Evolutionary conservation across 768 basidiomycete species (phyloP).

Genomic region (Artomyces pyxidatus): DNA sequence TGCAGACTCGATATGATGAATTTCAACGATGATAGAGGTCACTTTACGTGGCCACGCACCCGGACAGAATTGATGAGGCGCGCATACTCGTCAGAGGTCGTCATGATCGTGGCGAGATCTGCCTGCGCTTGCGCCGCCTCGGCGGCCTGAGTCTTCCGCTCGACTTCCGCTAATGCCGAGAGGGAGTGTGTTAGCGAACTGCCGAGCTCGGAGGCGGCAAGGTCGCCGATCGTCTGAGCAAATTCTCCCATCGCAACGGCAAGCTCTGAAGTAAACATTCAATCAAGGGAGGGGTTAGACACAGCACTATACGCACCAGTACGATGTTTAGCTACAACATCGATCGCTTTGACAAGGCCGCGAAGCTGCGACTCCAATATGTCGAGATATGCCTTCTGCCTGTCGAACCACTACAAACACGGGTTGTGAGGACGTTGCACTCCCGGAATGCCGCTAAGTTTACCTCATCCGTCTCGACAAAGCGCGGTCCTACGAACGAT

Average conservation of each 20-base stretch:
- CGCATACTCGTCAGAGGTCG: slow-evolving; percentile 90
- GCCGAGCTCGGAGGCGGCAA: slow-evolving; percentile 72
- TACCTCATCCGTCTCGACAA: slow-evolving; percentile 85
- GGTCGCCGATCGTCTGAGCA: slow-evolving; percentile 55
- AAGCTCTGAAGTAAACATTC: slow-evolving; percentile 41
- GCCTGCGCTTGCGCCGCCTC: slow-evolving; percentile 1
- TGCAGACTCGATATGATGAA: slow-evolving; percentile 23
- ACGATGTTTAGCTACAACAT: slow-evolving; percentile 77
- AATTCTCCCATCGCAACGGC: slow-evolving; percentile 72
- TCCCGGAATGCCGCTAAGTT: slow-evolving; percentile 4
- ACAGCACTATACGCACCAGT: slow-evolving; percentile 37
- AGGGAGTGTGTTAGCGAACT: slow-evolving; percentile 66
- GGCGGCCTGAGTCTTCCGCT: slow-evolving; percentile 59
- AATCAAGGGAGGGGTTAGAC: not conserved
- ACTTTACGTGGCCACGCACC: slow-evolving; percentile 35
- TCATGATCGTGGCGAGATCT: slow-evolving; percentile 78
- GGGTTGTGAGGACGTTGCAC: not conserved
- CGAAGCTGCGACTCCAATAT: slow-evolving; percentile 85
- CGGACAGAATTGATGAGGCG: slow-evolving; percentile 82
- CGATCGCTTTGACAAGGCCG: slow-evolving; percentile 79
- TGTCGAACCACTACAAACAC: slow-evolving; percentile 82
- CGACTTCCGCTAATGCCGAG: slow-evolving; percentile 62
- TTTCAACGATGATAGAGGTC: not conserved
- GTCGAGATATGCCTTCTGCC: slow-evolving; percentile 78
- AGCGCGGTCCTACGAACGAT: slow-evolving; percentile 68